Percentiles rank a stretch among this genome's conserved stretches.
phyloP scores from a whole-genome alignment of 345 rosid genomes.

The Nasturtium officinale region DNA sequence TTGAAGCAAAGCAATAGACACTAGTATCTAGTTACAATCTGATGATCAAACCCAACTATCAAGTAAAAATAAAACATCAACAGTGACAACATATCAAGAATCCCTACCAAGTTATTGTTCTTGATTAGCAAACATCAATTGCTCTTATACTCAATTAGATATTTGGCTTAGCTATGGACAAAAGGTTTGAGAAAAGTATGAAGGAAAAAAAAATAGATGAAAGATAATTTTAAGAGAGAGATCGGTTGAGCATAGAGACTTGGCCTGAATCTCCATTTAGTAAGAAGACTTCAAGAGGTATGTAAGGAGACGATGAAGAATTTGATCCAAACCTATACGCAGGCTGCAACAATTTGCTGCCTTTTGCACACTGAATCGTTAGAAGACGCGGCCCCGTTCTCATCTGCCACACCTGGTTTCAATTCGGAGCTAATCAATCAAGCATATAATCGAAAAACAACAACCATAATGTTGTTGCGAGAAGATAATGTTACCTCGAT shows the following conservation, averaged over 20 bases:
- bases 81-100: neutral
- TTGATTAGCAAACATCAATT: neutral
- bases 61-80: no score
- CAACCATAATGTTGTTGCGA: neutral
- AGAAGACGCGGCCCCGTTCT: slow-evolving; percentile 87
- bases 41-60: neutral
- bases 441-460: neutral
- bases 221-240: slow-evolving; percentile 49
- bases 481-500: slow-evolving; percentile 58
- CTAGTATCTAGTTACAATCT: neutral
- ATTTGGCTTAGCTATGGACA: slow-evolving; percentile 33
- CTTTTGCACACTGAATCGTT: slow-evolving; percentile 70
- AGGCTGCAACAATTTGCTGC: slow-evolving; percentile 85
- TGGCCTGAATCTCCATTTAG: slow-evolving; percentile 91
- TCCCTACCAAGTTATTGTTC: neutral
- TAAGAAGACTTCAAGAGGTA: slow-evolving; percentile 79
- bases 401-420: slow-evolving; percentile 96
- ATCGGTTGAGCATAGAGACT: slow-evolving; percentile 69
- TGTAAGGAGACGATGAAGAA: slow-evolving; percentile 67
- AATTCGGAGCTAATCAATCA: neutral
- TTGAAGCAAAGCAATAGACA: slow-evolving; percentile 27
- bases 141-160: slow-evolving; percentile 18
- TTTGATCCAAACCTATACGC: slow-evolving; percentile 78
- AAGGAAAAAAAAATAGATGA: neutral
- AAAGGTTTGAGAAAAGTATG: neutral